Evolutionary conservation across 1,139 yeast species (phyloP), one percentile per base, ranked within the genome.

Genomic region (Pichia sp.): DNA sequence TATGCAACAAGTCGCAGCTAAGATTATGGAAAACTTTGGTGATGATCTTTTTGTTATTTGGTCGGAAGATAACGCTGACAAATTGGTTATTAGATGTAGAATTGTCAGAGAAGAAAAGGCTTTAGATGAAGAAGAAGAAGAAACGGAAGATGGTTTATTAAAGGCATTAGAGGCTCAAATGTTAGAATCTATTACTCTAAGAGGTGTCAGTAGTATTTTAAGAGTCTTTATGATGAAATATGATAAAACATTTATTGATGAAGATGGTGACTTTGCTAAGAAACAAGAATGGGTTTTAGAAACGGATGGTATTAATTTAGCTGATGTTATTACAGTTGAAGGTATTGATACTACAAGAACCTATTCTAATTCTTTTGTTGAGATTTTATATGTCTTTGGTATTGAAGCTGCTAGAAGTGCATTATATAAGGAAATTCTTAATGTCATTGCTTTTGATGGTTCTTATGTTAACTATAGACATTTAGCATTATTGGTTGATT

Each of bases 1-100:
- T 8, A 91, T 93, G 97, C 87, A 95, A 49, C 96, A 91, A 69
- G 98, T 93, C 45, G 97, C 98, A 27, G 95, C 88, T 55, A 88
- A 84, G 71, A 93, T 93, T 50, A 83, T 91, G 48, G 91, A 84
- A 58, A 84, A 87, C 52, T 93, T 91, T 63, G 95, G 91, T 45
- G 95, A 88, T 57, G 97, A 91, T 66, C 70, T 91, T 67, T 91
- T 89, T 59, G 96, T 93, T 39, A 91, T 93, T 60, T 93, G 98
- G 98, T 88, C 96, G 37, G 98, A 93, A 71, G 99, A 93, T 71
- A 89, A 94, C 57, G 96, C 97, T 35, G 97, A 91, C 54, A 89
- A 88, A 64, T 80, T 93, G 66, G 82, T 91, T 50, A 84, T 93
- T 54, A 94, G 99, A 73, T 91, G 98, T 74, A 85, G 99, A 72